phyloP scores from a whole-genome alignment of 1,284 basidiomycete genomes.

The Amylostereum areolatum region DNA sequence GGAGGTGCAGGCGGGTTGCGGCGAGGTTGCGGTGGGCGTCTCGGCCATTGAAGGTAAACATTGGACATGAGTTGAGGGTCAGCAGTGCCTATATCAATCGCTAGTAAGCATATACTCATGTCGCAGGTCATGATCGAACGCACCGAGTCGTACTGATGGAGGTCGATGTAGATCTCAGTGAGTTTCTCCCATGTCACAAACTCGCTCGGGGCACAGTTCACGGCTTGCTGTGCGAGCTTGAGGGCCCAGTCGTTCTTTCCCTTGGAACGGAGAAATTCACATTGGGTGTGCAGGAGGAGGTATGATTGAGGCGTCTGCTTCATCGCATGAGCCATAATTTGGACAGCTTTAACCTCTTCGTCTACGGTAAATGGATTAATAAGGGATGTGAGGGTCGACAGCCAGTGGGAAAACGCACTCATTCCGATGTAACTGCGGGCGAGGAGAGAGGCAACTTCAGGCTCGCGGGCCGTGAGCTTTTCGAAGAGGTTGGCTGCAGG shows the following conservation, averaged over 20 bases:
- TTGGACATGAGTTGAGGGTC: constrained; percentile 97
- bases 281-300: constrained; percentile 90
- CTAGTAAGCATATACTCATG: no score
- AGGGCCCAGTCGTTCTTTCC: constrained; percentile 86
- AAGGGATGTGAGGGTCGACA: not conserved
- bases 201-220: constrained; percentile 96
- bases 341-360: constrained; percentile 97
- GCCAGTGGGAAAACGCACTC: constrained; percentile 58
- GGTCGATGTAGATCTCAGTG: constrained; percentile 90
- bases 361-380: constrained; percentile 66
- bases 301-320: constrained; percentile 87
- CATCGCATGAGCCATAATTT: constrained; percentile 86
- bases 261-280: constrained; percentile 88
- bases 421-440: constrained; percentile 94
- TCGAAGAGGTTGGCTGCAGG: constrained; percentile 94
- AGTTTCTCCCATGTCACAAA: constrained; percentile 99
- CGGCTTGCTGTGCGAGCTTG: constrained; percentile 88
- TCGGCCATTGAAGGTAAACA: constrained; percentile 99
- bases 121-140: constrained; percentile 11
- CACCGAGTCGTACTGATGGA: constrained; percentile 80
- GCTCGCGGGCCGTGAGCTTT: constrained; percentile 79
- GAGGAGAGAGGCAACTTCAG: constrained; percentile 86
- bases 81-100: constrained; percentile 58
- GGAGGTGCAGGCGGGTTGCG: constrained; percentile 81
- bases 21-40: constrained; percentile 88